phyloP scores from a whole-genome alignment of 2,329 filamentous ascomycete species.

The Colletotrichum cereale region DNA sequence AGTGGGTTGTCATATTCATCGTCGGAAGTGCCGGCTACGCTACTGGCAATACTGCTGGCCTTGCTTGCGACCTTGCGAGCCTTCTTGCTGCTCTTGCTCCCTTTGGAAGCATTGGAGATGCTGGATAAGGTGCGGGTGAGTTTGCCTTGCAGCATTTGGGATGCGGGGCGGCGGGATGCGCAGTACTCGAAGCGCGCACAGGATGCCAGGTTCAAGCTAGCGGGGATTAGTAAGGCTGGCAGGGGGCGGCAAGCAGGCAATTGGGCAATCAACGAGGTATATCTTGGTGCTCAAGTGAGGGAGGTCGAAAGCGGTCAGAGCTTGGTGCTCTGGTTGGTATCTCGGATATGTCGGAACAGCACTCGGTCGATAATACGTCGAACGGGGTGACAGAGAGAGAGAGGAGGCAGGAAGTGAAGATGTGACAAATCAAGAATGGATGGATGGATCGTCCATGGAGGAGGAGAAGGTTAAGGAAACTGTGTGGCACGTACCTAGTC shows the following conservation, averaged over 20 bases:
- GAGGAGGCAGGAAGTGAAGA: neutral
- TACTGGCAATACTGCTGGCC: slow-evolving; percentile 44
- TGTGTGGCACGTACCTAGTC: too few species aligned
- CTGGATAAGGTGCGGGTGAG: slow-evolving; percentile 27
- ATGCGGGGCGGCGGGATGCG: slow-evolving; percentile 22
- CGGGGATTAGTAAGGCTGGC: slow-evolving; percentile 12
- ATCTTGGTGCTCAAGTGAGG: neutral
- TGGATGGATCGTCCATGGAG: neutral
- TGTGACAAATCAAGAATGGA: slow-evolving; percentile 30
- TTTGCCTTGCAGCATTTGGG: slow-evolving; percentile 28
- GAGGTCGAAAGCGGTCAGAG: slow-evolving; percentile 1
- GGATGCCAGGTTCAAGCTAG: slow-evolving; percentile 3
- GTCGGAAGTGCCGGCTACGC: slow-evolving; percentile 44
- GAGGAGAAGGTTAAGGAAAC: neutral
- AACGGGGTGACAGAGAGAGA: neutral
- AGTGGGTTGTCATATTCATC: slow-evolving; percentile 58
- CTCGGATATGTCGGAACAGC: slow-evolving; percentile 27
- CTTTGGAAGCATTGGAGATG: slow-evolving; percentile 15
- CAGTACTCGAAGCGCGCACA: slow-evolving; percentile 12
- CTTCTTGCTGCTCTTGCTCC: slow-evolving; percentile 26
- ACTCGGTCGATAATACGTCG: slow-evolving; percentile 14
- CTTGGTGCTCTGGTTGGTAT: slow-evolving; percentile 2
- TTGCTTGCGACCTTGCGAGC: slow-evolving; percentile 19
- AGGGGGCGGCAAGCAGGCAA: slow-evolving; percentile 6
- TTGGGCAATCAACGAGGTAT: slow-evolving; percentile 9